A percentile compares a stretch with the other conserved stretches of the same genome.
These are phyloP conservation scores for Pyrenophora teres DNA, from an alignment of 2,329 filamentous ascomycete genomes.

Conservation along the genomic window DNA sequence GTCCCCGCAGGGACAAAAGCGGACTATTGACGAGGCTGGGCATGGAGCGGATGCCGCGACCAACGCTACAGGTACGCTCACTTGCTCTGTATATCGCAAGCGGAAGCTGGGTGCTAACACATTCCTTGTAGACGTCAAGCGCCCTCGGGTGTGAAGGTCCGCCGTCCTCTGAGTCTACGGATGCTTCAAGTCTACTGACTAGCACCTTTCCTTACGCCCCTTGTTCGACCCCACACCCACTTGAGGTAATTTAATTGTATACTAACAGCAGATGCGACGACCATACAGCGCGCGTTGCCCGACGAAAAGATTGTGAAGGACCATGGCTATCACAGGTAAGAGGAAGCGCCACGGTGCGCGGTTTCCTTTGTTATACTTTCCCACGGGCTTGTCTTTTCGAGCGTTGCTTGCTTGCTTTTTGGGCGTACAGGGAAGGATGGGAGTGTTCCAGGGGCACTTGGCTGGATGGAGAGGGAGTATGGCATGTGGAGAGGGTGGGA, in stretches of 20 bases:
- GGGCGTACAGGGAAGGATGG: neutral
- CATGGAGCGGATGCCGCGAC: slow-evolving; percentile 32
- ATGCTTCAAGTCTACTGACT: slow-evolving; percentile 24
- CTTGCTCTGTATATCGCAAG: neutral
- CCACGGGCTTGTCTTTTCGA: neutral
- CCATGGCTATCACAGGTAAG: slow-evolving; percentile 8
- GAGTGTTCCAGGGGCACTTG: neutral
- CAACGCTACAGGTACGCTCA: slow-evolving; percentile 35
- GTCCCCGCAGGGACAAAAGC: slow-evolving; percentile 41
- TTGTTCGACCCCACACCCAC: neutral
- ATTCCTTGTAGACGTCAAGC: slow-evolving; percentile 34
- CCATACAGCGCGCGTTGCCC: neutral
- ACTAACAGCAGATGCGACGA: slow-evolving; percentile 12
- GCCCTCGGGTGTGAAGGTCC: slow-evolving; percentile 35
- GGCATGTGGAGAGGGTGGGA: neutral
- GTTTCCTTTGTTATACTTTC: slow-evolving; percentile 9
- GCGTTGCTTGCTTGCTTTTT: slow-evolving; percentile 1
- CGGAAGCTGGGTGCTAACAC: slow-evolving; percentile 16
- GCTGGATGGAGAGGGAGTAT: neutral
- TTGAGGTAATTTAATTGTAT: slow-evolving; percentile 10
- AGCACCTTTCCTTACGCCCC: slow-evolving; percentile 12
- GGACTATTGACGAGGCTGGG: slow-evolving; percentile 41
- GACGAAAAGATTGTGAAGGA: neutral
- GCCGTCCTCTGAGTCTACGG: slow-evolving; percentile 24
- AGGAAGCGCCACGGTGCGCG: slow-evolving; percentile 2